phyloP scores from a whole-genome alignment of 1,284 basidiomycete species.

The Serendipita sp. region DNA sequence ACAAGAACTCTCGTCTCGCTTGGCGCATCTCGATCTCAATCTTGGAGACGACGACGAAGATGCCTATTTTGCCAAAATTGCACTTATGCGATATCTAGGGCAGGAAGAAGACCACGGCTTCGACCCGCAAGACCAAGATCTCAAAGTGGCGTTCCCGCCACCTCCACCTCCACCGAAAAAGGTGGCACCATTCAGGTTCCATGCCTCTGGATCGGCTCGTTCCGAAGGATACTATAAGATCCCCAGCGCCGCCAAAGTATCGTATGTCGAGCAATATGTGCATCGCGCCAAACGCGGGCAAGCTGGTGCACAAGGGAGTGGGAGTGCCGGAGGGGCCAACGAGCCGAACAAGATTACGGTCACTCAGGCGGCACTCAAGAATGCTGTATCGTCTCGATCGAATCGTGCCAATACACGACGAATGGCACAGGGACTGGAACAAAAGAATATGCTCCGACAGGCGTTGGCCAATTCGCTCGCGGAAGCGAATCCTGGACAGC shows the following conservation, averaged over 20 bases:
- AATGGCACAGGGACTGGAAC: conserved; percentile 86
- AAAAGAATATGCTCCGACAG: conserved; percentile 57
- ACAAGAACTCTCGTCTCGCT: background rate
- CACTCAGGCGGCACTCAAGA: conserved; percentile 31
- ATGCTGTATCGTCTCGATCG: conserved; percentile 69
- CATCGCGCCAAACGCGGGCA: conserved; percentile 32
- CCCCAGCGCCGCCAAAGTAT: conserved; percentile 80
- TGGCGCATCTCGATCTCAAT: conserved; percentile 6
- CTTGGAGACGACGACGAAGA: conserved; percentile 87
- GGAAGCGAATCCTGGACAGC: conserved; percentile 28
- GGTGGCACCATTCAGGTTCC: conserved; percentile 42
- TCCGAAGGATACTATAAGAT: conserved; percentile 95
- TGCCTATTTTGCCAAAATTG: conserved; percentile 68
- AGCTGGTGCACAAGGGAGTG: background rate
- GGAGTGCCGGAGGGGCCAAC: conserved; percentile 12
- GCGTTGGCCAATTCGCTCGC: conserved; percentile 27
- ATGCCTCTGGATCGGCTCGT: conserved; percentile 70
- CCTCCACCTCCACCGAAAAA: conserved; percentile 22
- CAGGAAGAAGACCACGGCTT: conserved; percentile 13
- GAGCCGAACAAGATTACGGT: conserved; percentile 7
- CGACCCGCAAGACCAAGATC: conserved; percentile 10
- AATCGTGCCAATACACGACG: conserved; percentile 91
- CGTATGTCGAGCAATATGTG: conserved; percentile 72
- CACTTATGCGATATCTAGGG: conserved; percentile 27
- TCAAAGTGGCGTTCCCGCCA: conserved; percentile 15